Base-by-base conservation (phyloP, 345 rosid species). In the Eucalyptus globulus region DNA sequence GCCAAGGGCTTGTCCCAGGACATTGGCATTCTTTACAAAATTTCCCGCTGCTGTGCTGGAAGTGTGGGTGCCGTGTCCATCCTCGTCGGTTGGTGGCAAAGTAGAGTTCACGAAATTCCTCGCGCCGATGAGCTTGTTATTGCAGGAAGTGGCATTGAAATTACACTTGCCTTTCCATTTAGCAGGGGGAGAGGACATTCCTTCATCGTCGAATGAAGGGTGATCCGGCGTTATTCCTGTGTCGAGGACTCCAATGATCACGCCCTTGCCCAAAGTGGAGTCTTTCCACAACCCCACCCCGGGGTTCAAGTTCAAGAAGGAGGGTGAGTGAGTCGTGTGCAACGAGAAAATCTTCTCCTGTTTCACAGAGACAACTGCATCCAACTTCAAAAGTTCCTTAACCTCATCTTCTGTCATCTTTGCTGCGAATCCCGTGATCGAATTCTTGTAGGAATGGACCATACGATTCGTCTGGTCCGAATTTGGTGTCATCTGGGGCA, bases 11-110 rank as follows among this genome's bases (percentile, higher is more conserved):
- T 90, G 89, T 19, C 90, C 88, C 43, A 86, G 92, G 40, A 89
- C 87, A 89, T 93, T 89, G 8, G 95, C 93, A 40, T 89, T 88
- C 8, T 37, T 24, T 15, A 91, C 95, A 11, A 80, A 86, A 62
- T 89, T 87, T 6, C 95, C 95, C 7, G 90, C 92, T 17, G 94
- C 92, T 5, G 95, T 92, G 40, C 92, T 90, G 29, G 95, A 88
- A 6, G 94, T 93, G 88, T 92, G 93, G 10, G 94, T 92, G 8
- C 94, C 93, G n/a, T 93, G 95, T 10, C 93, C 95, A 24, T 89
- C 91, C n/a, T 93, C 89, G 47, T 93, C 94, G 10, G 89, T 40
- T 16, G 95, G 93, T 43, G 93, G 89, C 43, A 15, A 89, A n/a
- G 40, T 26, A 26, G 87, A 22, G 13, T 24, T 17, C 53, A 24